Percentiles rank a stretch among this genome's conserved stretches.
These are phyloP conservation scores for Saccharomyces hybrid DNA, from an alignment of 1,139 yeast species.

Conservation along the genomic window DNA sequence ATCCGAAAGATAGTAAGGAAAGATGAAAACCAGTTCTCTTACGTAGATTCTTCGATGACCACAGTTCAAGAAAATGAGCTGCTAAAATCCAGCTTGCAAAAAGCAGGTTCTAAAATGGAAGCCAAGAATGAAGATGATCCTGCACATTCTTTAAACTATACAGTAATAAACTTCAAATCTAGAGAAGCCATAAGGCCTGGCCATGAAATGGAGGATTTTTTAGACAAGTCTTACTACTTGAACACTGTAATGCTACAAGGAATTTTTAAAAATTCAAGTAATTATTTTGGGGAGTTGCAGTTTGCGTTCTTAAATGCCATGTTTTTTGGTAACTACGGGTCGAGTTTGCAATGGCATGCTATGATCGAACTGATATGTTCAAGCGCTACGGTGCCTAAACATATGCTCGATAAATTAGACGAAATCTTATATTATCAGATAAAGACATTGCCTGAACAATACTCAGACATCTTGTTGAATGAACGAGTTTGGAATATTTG, in stretches of 20 bases:
- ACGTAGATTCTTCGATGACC: conserved; percentile 35
- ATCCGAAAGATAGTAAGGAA: conserved; percentile 4
- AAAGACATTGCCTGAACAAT: conserved; percentile 34
- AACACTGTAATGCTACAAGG: conserved; percentile 24
- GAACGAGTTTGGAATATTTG: conserved; percentile 12
- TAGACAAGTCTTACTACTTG: conserved; percentile 42
- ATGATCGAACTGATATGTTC: conserved; percentile 33
- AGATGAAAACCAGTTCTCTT: conserved; percentile 5
- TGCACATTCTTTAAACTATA: conserved; percentile 32
- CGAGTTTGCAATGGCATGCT: conserved; percentile 40
- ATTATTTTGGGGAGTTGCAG: conserved; percentile 38
- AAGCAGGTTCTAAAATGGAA: conserved; percentile 14
- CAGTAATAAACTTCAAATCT: conserved; percentile 34
- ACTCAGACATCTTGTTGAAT: conserved; percentile 33
- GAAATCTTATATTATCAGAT: conserved; percentile 30
- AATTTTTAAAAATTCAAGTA: conserved; percentile 19
- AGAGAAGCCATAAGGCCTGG: conserved; percentile 32
- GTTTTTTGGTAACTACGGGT: conserved; percentile 40
- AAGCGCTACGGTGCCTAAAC: conserved; percentile 22
- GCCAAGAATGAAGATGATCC: conserved; percentile 23
- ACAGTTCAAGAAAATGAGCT: conserved; percentile 36
- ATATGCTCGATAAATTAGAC: conserved; percentile 26
- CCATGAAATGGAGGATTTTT: conserved; percentile 34
- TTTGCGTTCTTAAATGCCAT: conserved; percentile 34
- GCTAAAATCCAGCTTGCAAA: conserved; percentile 28